A percentile compares a stretch with the other conserved stretches of the same genome.
Conservation (phyloP, 2,329 filamentous ascomycete genomes). For the Alternaria burnsii region DNA sequence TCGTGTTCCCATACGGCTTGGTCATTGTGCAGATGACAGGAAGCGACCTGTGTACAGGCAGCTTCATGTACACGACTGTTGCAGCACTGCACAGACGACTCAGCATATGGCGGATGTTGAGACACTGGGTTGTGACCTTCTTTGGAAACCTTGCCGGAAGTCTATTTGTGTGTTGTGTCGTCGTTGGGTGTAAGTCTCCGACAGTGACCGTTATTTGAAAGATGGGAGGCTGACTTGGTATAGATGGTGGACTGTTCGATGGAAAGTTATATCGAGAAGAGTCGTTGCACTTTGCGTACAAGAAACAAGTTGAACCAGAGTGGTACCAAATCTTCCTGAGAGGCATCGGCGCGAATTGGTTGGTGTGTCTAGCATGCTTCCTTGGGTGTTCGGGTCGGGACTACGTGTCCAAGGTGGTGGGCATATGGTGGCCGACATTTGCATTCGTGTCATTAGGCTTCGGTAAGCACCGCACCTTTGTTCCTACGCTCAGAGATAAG, state of each 20-base stretch:
- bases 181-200: conserved; percentile 56
- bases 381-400: conserved; percentile 33
- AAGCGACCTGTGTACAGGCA: conserved; percentile 45
- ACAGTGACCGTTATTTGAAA: not conserved
- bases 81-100: conserved; percentile 35
- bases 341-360: conserved; percentile 34
- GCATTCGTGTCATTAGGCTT: conserved; percentile 36
- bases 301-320: conserved; percentile 27
- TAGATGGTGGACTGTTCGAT: conserved; percentile 59
- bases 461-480: conserved; percentile 5
- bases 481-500: not conserved
- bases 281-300: conserved; percentile 24
- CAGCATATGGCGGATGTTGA: conserved; percentile 46
- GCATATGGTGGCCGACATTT: conserved; percentile 41
- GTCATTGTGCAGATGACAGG: conserved; percentile 45
- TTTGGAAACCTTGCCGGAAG: conserved; percentile 60
- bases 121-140: conserved; percentile 59
- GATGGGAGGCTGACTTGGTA: not conserved
- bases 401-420: conserved; percentile 31
- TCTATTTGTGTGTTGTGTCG: conserved; percentile 59
- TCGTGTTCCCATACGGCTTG: conserved; percentile 49
- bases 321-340: conserved; percentile 32
- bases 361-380: conserved; percentile 35
- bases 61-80: conserved; percentile 31
- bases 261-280: conserved; percentile 24